Conservation (phyloP, 805 yeast genomes). For the Tetrapisispora pingtungensis region DNA sequence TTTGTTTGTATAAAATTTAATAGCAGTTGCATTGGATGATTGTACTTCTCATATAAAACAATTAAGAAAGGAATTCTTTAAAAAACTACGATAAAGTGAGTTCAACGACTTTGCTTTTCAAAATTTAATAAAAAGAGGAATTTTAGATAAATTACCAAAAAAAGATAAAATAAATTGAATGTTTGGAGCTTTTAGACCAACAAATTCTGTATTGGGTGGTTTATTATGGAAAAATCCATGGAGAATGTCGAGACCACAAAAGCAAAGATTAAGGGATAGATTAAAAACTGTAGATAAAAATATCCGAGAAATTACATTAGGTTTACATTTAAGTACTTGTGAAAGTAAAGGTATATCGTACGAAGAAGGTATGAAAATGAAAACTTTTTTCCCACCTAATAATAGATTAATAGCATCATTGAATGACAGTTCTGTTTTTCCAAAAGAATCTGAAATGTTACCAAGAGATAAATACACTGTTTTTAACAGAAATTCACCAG, state of each 20-base stretch:
- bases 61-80: no score
- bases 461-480: constrained; percentile 81
- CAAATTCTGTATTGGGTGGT: constrained; percentile 25
- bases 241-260: constrained; percentile 71
- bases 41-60: no score
- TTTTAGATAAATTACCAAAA: no score
- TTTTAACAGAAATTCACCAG: constrained; percentile 60
- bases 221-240: constrained; percentile 56
- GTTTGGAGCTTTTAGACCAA: constrained; percentile 16
- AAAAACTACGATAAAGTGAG: no score
- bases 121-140: no score
- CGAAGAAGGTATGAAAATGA: constrained; percentile 12
- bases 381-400: constrained; percentile 19
- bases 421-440: constrained; percentile 39
- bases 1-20: no score
- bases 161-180: not conserved
- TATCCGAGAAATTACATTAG: constrained; percentile 37
- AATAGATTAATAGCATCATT: constrained; percentile 19
- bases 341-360: constrained; percentile 15
- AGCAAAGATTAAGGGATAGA: constrained; percentile 75
- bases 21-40: no score
- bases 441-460: constrained; percentile 72
- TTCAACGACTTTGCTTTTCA: no score
- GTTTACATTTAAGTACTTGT: constrained; percentile 22
- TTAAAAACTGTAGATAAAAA: constrained; percentile 73